Percentiles rank a stretch among this genome's conserved stretches.
Evolutionary conservation across 2,329 filamentous ascomycete genomes (phyloP).

Genomic region (Fusarium oligoseptatum): DNA sequence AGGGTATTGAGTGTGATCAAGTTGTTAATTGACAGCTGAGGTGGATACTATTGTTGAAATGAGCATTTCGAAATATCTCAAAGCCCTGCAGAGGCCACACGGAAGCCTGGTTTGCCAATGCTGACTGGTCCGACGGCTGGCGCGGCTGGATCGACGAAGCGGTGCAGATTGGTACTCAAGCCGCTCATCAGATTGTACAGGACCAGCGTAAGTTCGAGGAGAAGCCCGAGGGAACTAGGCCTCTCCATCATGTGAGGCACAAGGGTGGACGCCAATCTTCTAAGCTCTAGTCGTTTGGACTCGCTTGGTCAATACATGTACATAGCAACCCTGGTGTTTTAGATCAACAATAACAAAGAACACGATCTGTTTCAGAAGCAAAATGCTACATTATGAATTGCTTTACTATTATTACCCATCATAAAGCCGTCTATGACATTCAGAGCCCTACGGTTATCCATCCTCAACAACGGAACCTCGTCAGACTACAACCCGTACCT

Average conservation of each 20-base stretch:
- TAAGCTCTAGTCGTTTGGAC: neutral
- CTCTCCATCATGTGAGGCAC: neutral
- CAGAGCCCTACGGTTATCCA: too few relatives aligned
- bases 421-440: too few relatives aligned
- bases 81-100: conserved; percentile 2
- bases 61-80: conserved; percentile 4
- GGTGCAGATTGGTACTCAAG: conserved; percentile 7
- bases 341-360: too few relatives aligned
- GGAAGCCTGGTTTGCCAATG: conserved; percentile 19
- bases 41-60: too few relatives aligned
- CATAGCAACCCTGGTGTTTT: too few relatives aligned
- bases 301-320: neutral
- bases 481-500: too few relatives aligned
- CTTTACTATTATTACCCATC: too few relatives aligned
- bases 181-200: conserved; percentile 13
- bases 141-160: conserved; percentile 21
- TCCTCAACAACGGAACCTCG: too few relatives aligned
- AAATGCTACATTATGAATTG: too few relatives aligned
- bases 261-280: neutral
- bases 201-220: neutral
- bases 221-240: neutral
- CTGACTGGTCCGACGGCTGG: conserved; percentile 20
- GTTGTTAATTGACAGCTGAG: too few relatives aligned
- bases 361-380: too few relatives aligned
- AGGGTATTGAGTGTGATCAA: too few relatives aligned